phyloP scores from a whole-genome alignment of 257 asterid species.

The Nicotiana undulata region DNA sequence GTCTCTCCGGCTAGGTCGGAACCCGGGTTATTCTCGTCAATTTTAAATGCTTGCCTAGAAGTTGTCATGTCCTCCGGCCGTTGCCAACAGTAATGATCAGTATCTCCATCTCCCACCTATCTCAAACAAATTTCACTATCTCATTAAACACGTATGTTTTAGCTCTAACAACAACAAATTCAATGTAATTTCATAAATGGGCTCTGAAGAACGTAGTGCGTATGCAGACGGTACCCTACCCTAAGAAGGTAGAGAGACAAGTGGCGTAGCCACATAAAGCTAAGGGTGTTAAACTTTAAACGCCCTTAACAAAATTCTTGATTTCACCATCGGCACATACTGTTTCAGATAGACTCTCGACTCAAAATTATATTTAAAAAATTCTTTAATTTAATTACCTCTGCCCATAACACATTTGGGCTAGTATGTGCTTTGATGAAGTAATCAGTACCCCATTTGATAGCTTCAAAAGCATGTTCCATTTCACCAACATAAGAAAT shows the following conservation, averaged over 20 bases:
- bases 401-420: slow-evolving; percentile 55
- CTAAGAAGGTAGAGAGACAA: no score
- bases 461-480: slow-evolving; percentile 51
- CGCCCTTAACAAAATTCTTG: no score
- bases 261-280: no score
- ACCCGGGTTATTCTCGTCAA: slow-evolving; percentile 67
- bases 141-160: no score
- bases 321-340: no score
- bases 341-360: no score
- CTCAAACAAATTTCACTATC: background rate
- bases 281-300: no score
- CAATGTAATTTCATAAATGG: no score
- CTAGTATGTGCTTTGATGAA: slow-evolving; percentile 68
- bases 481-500: slow-evolving; percentile 40
- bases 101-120: slow-evolving; percentile 78
- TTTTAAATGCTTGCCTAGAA: slow-evolving; percentile 60
- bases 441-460: slow-evolving; percentile 82
- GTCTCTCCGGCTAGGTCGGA: slow-evolving; percentile 73
- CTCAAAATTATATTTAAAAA: background rate
- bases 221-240: no score
- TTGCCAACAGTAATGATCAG: slow-evolving; percentile 85
- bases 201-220: no score
- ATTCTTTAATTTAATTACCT: slow-evolving; percentile 19
- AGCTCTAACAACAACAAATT: background rate
- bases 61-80: slow-evolving; percentile 87